Conservation (phyloP, 192 early-diverging fungal species). For the Coemansia sp. region DNA sequence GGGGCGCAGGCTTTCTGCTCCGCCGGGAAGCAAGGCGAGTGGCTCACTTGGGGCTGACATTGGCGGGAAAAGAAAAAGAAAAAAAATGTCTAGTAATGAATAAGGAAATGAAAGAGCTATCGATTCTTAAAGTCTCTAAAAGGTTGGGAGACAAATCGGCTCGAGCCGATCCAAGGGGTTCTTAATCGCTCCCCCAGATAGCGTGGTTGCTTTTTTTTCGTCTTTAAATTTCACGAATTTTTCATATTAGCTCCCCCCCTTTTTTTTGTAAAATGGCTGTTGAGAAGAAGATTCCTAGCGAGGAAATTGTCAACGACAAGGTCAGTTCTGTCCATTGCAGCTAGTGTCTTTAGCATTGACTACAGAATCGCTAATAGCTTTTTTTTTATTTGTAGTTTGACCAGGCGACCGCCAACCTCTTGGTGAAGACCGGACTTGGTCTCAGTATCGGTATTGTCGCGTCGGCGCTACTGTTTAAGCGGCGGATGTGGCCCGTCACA, state of each 20-base stretch:
- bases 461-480: slow-evolving; percentile 81
- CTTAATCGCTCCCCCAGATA: neutral
- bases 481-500: slow-evolving; percentile 84
- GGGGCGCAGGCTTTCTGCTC: slow-evolving; percentile 12
- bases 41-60: slow-evolving; percentile 26
- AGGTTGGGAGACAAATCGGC: neutral
- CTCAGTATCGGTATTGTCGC: slow-evolving; percentile 83
- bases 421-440: slow-evolving; percentile 79
- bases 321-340: slow-evolving; percentile 27
- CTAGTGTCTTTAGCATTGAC: no score
- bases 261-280: slow-evolving; percentile 30
- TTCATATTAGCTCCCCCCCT: neutral
- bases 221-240: neutral
- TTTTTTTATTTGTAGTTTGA: slow-evolving; percentile 68
- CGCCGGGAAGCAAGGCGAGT: slow-evolving; percentile 22
- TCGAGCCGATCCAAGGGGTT: neutral
- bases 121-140: neutral
- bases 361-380: neutral
- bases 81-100: neutral
- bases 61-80: neutral
- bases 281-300: slow-evolving; percentile 55
- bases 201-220: neutral
- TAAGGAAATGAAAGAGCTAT: neutral
- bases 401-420: slow-evolving; percentile 74
- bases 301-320: slow-evolving; percentile 64